Conservation (phyloP, 2,329 filamentous ascomycete genomes). For the Fusarium sp. region DNA sequence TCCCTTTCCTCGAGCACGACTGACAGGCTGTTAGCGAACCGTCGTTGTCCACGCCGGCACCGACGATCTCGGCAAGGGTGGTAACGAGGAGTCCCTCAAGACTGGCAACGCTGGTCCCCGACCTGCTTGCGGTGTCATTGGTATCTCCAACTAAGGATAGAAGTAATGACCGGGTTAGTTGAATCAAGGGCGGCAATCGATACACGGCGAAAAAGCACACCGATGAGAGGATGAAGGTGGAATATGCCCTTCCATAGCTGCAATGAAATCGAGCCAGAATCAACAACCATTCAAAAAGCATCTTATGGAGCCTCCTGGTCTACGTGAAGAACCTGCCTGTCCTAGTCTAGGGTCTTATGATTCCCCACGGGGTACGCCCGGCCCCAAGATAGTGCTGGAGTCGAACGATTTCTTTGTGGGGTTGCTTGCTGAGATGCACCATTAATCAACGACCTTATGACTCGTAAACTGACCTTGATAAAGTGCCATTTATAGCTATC, state of each 20-base stretch:
- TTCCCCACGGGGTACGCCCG: not conserved
- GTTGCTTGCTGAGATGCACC: not conserved
- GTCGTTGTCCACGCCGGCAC: slow-evolving; percentile 95
- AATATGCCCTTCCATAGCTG: slow-evolving; percentile 27
- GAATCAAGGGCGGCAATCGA: not conserved
- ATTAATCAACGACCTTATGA: not conserved
- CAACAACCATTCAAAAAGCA: not conserved
- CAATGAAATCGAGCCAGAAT: slow-evolving; percentile 28
- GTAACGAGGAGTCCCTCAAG: slow-evolving; percentile 95
- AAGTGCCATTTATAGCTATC: not conserved
- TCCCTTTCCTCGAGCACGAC: not conserved
- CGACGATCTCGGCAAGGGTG: slow-evolving; percentile 95
- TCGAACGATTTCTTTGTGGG: not conserved
- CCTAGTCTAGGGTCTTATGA: not conserved
- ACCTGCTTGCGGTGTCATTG: slow-evolving; percentile 97
- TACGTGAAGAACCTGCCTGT: not conserved
- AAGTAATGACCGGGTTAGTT: slow-evolving; percentile 9
- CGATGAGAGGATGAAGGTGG: slow-evolving; percentile 2
- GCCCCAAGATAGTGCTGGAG: not conserved
- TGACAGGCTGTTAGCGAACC: slow-evolving; percentile 74
- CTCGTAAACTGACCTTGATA: not conserved
- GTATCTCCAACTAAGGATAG: slow-evolving; percentile 77
- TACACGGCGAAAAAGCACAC: not conserved
- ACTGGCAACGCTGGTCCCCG: slow-evolving; percentile 95
- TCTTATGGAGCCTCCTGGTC: not conserved